These are phyloP conservation scores for barley (Hordeum vulgare) DNA, from an alignment of 176 grass and related monocot genomes.

Conservation along the genomic window MorexV3_pseudomolecules_assembly NC_058521.1:529818412-529818911, in stretches of 20 bases:
- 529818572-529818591: not conserved
- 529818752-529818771: not conserved
- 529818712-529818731: not conserved
- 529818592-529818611: not conserved
- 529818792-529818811: not conserved
- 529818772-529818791: not conserved
- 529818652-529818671: conserved; percentile 4
- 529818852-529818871: not conserved
- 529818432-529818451: conserved; percentile 13
- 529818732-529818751: not conserved
- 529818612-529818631: not conserved
- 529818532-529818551: not conserved
- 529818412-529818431: not conserved
- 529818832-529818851: not conserved
- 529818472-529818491: too few species aligned
- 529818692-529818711: not conserved
- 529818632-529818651: conserved; percentile 21
- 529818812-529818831: not conserved
- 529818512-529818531: conserved; percentile 17
- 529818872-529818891: not conserved
- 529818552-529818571: not conserved
- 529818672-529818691: not conserved
- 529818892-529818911: not conserved
- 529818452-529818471: not conserved
- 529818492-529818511: not conserved